phyloP scores from a whole-genome alignment of 139 green algal genomes.

The Closterium sp. region DNA sequence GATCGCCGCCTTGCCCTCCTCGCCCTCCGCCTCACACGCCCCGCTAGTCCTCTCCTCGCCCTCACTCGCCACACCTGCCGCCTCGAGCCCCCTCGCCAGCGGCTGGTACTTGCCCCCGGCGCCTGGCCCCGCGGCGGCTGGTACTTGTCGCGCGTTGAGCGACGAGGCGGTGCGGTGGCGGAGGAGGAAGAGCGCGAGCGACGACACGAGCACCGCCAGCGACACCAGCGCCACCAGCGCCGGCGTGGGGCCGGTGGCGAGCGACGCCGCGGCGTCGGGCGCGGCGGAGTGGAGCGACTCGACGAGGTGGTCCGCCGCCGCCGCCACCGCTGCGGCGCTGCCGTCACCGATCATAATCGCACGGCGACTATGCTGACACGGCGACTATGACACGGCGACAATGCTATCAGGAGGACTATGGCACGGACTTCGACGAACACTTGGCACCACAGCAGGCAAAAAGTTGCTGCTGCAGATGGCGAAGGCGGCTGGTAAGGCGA shows the following conservation, averaged over 20 bases:
- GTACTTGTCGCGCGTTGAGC: background rate
- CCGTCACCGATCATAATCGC: background rate
- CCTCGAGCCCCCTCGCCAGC: background rate
- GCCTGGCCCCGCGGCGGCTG: no score
- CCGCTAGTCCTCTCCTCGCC: background rate
- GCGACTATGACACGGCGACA: background rate
- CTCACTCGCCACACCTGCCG: background rate
- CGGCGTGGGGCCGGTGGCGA: background rate
- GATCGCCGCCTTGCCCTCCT: background rate
- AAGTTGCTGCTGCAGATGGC: background rate
- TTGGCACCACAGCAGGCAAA: background rate
- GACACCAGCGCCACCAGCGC: background rate
- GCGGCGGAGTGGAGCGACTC: background rate
- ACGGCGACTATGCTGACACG: background rate
- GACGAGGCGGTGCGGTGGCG: background rate
- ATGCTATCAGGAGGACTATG: background rate
- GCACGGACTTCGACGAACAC: background rate
- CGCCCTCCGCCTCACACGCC: background rate
- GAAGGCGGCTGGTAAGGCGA: background rate
- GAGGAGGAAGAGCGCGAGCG: background rate
- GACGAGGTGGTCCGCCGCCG: background rate
- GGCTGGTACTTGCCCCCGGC: background rate
- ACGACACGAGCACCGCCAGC: background rate
- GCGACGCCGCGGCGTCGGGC: background rate
- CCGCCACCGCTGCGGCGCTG: background rate